A percentile compares a stretch with the other conserved stretches of the same genome.
Evolutionary conservation across 805 yeast species (phyloP).

Genomic region (Candida broadrunensis): DNA sequence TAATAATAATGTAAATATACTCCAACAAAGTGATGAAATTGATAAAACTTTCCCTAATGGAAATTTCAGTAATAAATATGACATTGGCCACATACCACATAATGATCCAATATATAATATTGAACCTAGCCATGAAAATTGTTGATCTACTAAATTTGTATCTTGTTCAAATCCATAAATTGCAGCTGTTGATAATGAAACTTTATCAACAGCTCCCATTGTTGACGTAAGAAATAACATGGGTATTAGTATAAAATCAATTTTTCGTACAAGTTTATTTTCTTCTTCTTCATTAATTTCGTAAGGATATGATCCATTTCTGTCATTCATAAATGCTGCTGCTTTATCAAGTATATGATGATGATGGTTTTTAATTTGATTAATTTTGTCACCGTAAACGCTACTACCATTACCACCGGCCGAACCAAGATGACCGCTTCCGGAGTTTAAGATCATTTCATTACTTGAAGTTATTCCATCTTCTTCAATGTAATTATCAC

Average conservation of each 20-base stretch:
- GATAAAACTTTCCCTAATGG: slow-evolving; percentile 23
- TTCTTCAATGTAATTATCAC: too few relatives aligned
- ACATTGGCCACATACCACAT: slow-evolving; percentile 16
- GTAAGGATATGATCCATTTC: slow-evolving; percentile 7
- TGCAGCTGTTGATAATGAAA: slow-evolving; percentile 15
- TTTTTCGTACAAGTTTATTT: slow-evolving; percentile 8
- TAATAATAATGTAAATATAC: slow-evolving; percentile 10
- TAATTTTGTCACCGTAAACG: too few relatives aligned
- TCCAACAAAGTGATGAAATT: slow-evolving; percentile 14
- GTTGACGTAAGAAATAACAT: slow-evolving; percentile 13
- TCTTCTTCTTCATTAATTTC: slow-evolving; percentile 13
- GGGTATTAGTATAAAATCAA: slow-evolving; percentile 14
- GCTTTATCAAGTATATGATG: slow-evolving; percentile 9
- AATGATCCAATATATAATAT: slow-evolving; percentile 15
- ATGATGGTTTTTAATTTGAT: too few relatives aligned
- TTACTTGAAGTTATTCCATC: too few relatives aligned
- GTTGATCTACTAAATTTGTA: slow-evolving; percentile 8
- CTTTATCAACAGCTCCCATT: slow-evolving; percentile 18
- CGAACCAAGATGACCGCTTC: too few relatives aligned
- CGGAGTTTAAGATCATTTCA: too few relatives aligned
- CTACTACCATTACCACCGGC: too few relatives aligned
- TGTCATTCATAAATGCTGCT: slow-evolving; percentile 10
- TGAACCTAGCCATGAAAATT: slow-evolving; percentile 18
- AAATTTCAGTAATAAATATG: slow-evolving; percentile 13
- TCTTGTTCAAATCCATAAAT: slow-evolving; percentile 14